Conservation (phyloP, 2,329 filamentous ascomycete species). For the Lachnellula suecica region DNA sequence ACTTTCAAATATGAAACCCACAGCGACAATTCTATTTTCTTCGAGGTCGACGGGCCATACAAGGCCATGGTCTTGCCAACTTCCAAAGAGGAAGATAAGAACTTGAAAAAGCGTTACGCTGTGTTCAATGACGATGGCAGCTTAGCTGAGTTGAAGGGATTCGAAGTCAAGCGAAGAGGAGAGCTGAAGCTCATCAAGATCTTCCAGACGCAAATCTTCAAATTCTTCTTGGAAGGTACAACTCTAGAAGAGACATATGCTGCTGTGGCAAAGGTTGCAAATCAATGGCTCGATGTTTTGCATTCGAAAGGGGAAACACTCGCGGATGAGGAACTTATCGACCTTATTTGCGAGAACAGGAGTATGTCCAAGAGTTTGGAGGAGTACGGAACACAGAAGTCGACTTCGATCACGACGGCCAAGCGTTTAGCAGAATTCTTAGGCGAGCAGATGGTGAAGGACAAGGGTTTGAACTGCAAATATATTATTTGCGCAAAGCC, state of each 20-base stretch:
- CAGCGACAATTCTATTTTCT: slow-evolving; percentile 99
- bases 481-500: slow-evolving; percentile 95
- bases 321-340: slow-evolving; percentile 95
- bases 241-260: slow-evolving; percentile 87
- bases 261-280: slow-evolving; percentile 90
- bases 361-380: slow-evolving; percentile 97
- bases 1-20: slow-evolving; percentile 93
- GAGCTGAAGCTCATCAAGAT: slow-evolving; percentile 99
- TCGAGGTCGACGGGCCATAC: slow-evolving; percentile 97
- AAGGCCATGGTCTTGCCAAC: slow-evolving; percentile 96
- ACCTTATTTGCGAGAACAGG: slow-evolving; percentile 99
- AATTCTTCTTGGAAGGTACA: slow-evolving; percentile 92
- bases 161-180: slow-evolving; percentile 95
- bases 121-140: slow-evolving; percentile 98
- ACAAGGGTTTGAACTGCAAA: slow-evolving; percentile 98
- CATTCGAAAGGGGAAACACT: slow-evolving; percentile 85
- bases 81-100: slow-evolving; percentile 98
- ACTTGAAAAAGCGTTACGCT: slow-evolving; percentile 97
- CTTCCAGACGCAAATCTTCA: slow-evolving; percentile 99
- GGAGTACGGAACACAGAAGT: slow-evolving; percentile 94
- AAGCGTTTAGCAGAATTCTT: slow-evolving; percentile 93
- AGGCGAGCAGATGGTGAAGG: slow-evolving; percentile 98
- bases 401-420: slow-evolving; percentile 98
- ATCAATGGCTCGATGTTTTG: slow-evolving; percentile 94
- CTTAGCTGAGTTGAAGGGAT: slow-evolving; percentile 92